These are phyloP conservation scores for Pseudogymnoascus sp. DNA, from an alignment of 2,329 filamentous ascomycete genomes.

Conservation along the genomic window DNA sequence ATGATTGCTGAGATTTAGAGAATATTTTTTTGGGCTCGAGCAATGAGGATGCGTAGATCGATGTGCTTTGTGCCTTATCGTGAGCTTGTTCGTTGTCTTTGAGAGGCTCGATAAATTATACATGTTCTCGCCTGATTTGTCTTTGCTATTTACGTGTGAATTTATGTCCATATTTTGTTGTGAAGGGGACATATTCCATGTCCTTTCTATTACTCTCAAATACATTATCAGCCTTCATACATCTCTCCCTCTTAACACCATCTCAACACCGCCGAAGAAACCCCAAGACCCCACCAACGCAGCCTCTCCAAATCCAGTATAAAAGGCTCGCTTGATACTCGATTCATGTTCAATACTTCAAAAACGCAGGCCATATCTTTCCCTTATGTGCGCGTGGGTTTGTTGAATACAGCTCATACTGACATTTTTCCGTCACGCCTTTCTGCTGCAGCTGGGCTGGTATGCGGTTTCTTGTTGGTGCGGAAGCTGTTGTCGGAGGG, in stretches of 20 bases:
- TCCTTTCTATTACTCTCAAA: not conserved
- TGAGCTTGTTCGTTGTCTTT: slow-evolving; percentile 2
- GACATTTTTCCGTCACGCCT: not conserved
- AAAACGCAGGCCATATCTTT: not conserved
- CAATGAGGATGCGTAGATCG: slow-evolving; percentile 6
- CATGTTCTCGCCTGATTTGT: not conserved
- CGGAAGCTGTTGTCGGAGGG: not conserved
- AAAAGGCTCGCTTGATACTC: not conserved
- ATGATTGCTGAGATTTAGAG: not conserved
- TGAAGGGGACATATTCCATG: not conserved
- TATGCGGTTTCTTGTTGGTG: not conserved
- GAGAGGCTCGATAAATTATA: slow-evolving; percentile 8
- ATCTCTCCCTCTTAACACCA: not conserved
- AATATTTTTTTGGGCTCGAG: not conserved
- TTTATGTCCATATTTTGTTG: not conserved
- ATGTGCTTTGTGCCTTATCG: slow-evolving; percentile 7
- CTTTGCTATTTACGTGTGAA: not conserved
- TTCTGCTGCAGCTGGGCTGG: no score
- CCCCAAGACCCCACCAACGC: not conserved
- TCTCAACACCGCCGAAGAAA: not conserved
- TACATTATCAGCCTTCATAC: not conserved
- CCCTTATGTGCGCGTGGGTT: not conserved
- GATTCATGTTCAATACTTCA: not conserved
- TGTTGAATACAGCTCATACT: not conserved
- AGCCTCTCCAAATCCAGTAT: not conserved